phyloP scores from a whole-genome alignment of 495 filamentous ascomycete species.

The Chaetomium cochliodes region DNA sequence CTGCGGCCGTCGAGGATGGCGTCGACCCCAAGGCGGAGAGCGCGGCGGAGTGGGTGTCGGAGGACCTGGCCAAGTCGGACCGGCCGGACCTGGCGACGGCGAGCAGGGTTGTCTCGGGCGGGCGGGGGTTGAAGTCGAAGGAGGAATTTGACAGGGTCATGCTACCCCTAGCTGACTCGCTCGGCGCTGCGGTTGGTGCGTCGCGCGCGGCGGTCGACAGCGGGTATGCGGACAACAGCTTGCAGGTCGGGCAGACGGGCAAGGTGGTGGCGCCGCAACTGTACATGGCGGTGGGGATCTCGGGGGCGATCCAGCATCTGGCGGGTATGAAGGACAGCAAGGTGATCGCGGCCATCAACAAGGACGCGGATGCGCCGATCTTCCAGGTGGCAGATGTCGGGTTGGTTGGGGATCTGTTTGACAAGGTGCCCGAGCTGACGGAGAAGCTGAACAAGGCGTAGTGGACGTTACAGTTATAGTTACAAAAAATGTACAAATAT shows the following conservation, averaged over 20 bases:
- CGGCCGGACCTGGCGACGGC: conserved; percentile 94
- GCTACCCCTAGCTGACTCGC: conserved; percentile 81
- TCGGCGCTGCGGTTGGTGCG: conserved; percentile 92
- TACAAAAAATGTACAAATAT: conserved; percentile 22
- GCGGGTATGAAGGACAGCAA: conserved; percentile 99
- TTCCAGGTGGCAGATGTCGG: conserved; percentile 98
- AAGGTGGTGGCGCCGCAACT: conserved; percentile 97
- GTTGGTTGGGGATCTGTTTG: conserved; percentile 90
- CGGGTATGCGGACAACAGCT: conserved; percentile 97
- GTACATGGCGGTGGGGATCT: conserved; percentile 94
- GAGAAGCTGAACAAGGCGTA: conserved; percentile 80
- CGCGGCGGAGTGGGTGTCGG: conserved; percentile 84
- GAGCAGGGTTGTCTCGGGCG: conserved; percentile 85
- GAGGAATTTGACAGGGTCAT: conserved; percentile 94
- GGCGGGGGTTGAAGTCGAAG: conserved; percentile 93
- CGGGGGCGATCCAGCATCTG: conserved; percentile 95
- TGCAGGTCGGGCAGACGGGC: conserved; percentile 97
- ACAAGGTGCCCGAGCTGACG: conserved; percentile 92
- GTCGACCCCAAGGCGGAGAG: conserved; percentile 69
- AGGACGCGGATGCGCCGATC: conserved; percentile 93
- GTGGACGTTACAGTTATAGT: conserved; percentile 31
- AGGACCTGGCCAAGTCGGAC: conserved; percentile 88
- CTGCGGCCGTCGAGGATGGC: conserved; percentile 61
- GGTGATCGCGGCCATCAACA: conserved; percentile 98
- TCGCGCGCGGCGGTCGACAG: conserved; percentile 94